phyloP scores from a whole-genome alignment of 2,329 filamentous ascomycete species.

The Emergomyces orientalis region DNA sequence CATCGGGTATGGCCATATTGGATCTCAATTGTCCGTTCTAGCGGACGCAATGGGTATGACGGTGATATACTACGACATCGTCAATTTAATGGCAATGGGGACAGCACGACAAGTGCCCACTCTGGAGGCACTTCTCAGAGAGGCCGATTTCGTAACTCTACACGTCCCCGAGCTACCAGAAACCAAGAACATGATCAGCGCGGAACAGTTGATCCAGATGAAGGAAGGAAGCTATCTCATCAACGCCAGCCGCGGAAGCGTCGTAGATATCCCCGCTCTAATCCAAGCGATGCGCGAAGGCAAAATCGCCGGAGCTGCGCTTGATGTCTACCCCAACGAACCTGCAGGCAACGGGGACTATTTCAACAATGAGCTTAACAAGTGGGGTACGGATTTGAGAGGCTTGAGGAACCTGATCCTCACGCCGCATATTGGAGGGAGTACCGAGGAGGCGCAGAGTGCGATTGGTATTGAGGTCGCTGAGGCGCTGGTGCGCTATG shows the following conservation, averaged over 20 bases:
- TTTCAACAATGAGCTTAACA: constrained; percentile 75
- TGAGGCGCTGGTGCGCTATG: constrained; percentile 81
- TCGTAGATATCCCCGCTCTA: constrained; percentile 87
- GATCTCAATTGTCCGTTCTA: constrained; percentile 86
- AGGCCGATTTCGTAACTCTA: constrained; percentile 85
- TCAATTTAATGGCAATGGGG: constrained; percentile 90
- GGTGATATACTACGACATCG: constrained; percentile 92
- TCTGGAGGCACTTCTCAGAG: constrained; percentile 63
- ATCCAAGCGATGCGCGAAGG: constrained; percentile 78
- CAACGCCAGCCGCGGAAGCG: constrained; percentile 87
- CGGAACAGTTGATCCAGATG: constrained; percentile 72
- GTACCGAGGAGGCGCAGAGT: constrained; percentile 92
- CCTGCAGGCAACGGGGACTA: constrained; percentile 91
- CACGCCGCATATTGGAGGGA: constrained; percentile 93
- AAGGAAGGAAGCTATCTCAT: constrained; percentile 88
- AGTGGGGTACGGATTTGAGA: constrained; percentile 76
- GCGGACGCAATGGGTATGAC: constrained; percentile 97
- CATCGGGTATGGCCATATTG: constrained; percentile 95
- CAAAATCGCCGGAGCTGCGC: constrained; percentile 84
- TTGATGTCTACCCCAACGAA: constrained; percentile 93
- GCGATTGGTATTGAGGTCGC: constrained; percentile 92
- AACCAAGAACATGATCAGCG: constrained; percentile 86
- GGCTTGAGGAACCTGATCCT: constrained; percentile 85
- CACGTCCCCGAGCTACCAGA: constrained; percentile 92
- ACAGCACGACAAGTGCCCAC: constrained; percentile 74